Conservation (phyloP, 768 basidiomycete genomes). For the Pulveroboletus ravenelii region DNA sequence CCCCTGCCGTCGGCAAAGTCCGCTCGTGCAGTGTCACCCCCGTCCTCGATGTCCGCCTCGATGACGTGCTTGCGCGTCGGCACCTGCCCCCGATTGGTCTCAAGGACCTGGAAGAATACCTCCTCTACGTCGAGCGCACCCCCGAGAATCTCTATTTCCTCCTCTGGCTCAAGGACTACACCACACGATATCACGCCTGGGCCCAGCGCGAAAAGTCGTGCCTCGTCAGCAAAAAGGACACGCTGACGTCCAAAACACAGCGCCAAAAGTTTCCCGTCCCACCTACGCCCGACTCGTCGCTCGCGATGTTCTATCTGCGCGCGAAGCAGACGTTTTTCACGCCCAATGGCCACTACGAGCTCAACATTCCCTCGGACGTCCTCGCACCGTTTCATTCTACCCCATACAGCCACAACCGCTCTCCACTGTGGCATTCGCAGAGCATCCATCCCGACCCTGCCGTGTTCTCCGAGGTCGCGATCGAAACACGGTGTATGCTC, state of each 20-base stretch:
- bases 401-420: conserved; percentile 5
- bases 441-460: conserved; percentile 58
- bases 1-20: conserved; percentile 63
- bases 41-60: conserved; percentile 59
- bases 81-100: conserved; percentile 77
- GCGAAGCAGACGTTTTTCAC: conserved; percentile 81
- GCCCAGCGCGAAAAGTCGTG: conserved; percentile 26
- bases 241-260: conserved; percentile 33
- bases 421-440: conserved; percentile 24
- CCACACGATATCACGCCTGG: conserved; percentile 43
- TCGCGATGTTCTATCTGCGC: conserved; percentile 72
- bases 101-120: conserved; percentile 77
- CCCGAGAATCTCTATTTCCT: conserved; percentile 82
- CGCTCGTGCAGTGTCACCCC: conserved; percentile 68
- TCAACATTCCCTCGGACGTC: conserved; percentile 62
- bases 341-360: conserved; percentile 65
- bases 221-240: conserved; percentile 37
- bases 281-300: conserved; percentile 41
- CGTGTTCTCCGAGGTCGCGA: conserved; percentile 55
- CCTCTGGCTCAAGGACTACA: conserved; percentile 80
- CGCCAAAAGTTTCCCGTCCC: conserved; percentile 30
- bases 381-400: conserved; percentile 53
- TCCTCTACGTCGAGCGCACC: conserved; percentile 70
- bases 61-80: conserved; percentile 70
- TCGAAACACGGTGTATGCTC: conserved; percentile 55